Conservation (phyloP, 257 asterid species). For the Nicotiana attenuata region DNA sequence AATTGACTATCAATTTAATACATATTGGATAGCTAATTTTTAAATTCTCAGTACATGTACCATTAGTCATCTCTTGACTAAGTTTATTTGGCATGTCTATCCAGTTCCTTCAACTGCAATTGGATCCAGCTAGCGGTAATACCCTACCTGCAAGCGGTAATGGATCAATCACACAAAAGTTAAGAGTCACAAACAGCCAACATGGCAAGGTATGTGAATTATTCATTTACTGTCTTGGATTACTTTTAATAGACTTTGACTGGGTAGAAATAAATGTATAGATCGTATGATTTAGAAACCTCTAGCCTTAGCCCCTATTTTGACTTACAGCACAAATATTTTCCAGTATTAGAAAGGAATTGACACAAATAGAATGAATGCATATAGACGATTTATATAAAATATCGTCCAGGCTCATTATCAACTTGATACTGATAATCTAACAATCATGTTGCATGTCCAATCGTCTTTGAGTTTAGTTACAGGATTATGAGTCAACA, state of each 20-base stretch:
- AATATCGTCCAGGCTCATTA: not conserved
- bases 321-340: not conserved
- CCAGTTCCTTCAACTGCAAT: constrained; percentile 92
- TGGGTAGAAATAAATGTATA: not conserved
- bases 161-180: constrained; percentile 68
- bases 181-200: constrained; percentile 76
- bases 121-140: constrained; percentile 90
- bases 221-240: not conserved
- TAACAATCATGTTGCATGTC: not conserved
- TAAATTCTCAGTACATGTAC: not conserved
- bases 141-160: constrained; percentile 67
- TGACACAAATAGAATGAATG: not conserved
- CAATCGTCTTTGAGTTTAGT: not conserved
- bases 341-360: not conserved
- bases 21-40: not conserved
- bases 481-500: not conserved
- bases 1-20: not conserved
- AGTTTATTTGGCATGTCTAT: not conserved
- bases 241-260: not conserved
- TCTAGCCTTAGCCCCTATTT: not conserved
- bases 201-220: constrained; percentile 73
- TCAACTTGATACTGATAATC: not conserved
- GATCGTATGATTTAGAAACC: not conserved
- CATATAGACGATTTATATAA: not conserved
- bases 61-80: not conserved